These are phyloP conservation scores for Rubia occidens DNA, from an alignment of 305 asterid genomes.

Conservation along the genomic window DNA sequence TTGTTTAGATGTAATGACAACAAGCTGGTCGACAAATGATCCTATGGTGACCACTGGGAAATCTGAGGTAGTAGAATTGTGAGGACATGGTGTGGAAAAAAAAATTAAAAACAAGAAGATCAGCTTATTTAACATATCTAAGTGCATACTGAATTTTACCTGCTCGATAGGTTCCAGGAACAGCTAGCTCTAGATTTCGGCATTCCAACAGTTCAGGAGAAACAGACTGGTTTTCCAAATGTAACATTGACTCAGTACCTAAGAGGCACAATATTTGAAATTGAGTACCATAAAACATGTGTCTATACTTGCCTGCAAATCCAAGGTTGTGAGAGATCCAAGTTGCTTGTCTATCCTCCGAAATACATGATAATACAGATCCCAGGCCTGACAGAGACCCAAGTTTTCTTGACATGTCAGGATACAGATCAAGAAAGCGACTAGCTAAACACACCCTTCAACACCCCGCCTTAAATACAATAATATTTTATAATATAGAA, in stretches of 20 bases:
- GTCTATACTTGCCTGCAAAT: conserved; percentile 67
- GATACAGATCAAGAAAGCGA: too few relatives aligned
- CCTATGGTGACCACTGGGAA: conserved; percentile 84
- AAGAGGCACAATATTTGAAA: conserved; percentile 13
- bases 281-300: conserved; percentile 9
- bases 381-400: conserved; percentile 71
- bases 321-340: conserved; percentile 86
- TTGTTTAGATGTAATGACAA: conserved; percentile 95
- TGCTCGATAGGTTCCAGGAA: conserved; percentile 96
- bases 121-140: not conserved
- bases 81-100: conserved; percentile 3
- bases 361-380: conserved; percentile 93
- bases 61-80: conserved; percentile 40
- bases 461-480: not conserved
- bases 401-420: conserved; percentile 8
- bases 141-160: conserved; percentile 36
- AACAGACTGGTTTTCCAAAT: conserved; percentile 60
- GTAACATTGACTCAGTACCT: conserved; percentile 14
- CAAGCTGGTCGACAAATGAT: conserved; percentile 93
- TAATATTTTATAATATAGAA: too few relatives aligned
- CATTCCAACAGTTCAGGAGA: conserved; percentile 90
- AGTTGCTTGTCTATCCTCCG: conserved; percentile 97
- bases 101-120: not conserved
- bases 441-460: not conserved
- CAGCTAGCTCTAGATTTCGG: conserved; percentile 86